Evolutionary conservation across 495 filamentous ascomycete genomes (phyloP), one percentile per base, ranked within the genome.

Genomic region (Apodospora peruviana): DNA sequence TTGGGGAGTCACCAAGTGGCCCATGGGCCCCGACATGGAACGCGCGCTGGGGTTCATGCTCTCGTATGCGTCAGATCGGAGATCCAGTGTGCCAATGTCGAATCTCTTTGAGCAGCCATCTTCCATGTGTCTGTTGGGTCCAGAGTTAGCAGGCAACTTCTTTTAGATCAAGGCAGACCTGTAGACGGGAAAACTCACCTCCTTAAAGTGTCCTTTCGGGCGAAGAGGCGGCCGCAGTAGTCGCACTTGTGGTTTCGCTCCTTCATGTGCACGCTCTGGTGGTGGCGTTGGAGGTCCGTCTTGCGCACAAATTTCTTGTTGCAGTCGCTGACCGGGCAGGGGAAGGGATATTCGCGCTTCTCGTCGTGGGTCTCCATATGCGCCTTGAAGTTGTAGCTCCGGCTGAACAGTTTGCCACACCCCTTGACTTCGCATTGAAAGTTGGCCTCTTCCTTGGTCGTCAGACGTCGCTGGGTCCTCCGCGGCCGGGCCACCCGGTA

Each of bases 361-460:
- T 90, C 85, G 64, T 96, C 83, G 67, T 97, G 91, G 7, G 82
- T 91, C 60, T 93, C 88, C 75, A 93, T 77, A 65, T 97, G 91
- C 45, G 88, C 84, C 60, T 86, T 88, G 66, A 85, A 89, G 69
- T 97, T 97, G 69, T 91, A 96, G 59, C 82, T 86, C 44, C 91
- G 71, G 51, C 87, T 87, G 62, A 96, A 97, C 7, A 82, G 76
- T 67, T 83, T 84, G 19, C 84, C 84, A 64, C 91, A 97, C 14
- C 76, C 74, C 62, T 76, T 74, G 10, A 83, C 66, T 20, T 79
- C 71, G 62, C 91, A 97, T 49, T 82, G 66, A 60, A 82, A 87
- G 47, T 85, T 90, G 35, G 88, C 87, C 65, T 89, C 83, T 50
- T 85, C 84, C 40, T 77, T 78, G 23, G 83, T 84, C 21, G 85